Evolutionary conservation across 108 stramenopile species (phyloP), one percentile per base, ranked within the genome.

Genomic region (Fistulifera solaris): DNA sequence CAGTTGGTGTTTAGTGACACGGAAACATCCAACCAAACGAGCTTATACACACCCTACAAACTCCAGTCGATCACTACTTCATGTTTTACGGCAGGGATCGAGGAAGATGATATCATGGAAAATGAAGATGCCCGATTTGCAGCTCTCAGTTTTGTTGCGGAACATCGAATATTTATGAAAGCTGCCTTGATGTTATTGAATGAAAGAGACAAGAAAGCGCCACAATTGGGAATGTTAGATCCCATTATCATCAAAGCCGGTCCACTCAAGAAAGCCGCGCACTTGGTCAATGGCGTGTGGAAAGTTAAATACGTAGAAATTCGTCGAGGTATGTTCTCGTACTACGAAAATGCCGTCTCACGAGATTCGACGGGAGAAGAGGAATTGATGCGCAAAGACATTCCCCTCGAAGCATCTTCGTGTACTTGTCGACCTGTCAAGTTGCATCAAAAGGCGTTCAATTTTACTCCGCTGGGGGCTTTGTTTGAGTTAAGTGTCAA

Each of bases 281-380:
- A 73, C 46, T 43, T 81, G 39, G 56, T 86, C 10, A 72, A 58
- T 54, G 88, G 88, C 12, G 52, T 83, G n/a, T 90, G 88, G 88
- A 84, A 78, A 55, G 73, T 73, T 40, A 90, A 86, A 52, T 82
- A 67, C 60, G 78, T 84, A 3, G 88, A 90, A 67, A 68, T 90
- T 38, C 60, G 85, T 25, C 60, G 71, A 42, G 88, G 88, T 14
- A 70, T 81, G 50, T 84, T 88, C 25, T 75, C 76, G 28, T 87
- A 87, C 43, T 88, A 71, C 53, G 78, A 81, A 50, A 72, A 73
- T 48, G 52, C 53, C 10, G 52, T 54, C 10, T 67, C 68, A 11
- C 67, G 64, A 23, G 59, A 73, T 53, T 56, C 65, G 41, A 50
- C 48, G 40, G 38, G 41, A 21, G 40, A 54, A 8, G 68, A 53